These are phyloP conservation scores for Talaromyces sp. DNA, from an alignment of 2,329 filamentous ascomycete genomes.

Conservation along the genomic window DNA sequence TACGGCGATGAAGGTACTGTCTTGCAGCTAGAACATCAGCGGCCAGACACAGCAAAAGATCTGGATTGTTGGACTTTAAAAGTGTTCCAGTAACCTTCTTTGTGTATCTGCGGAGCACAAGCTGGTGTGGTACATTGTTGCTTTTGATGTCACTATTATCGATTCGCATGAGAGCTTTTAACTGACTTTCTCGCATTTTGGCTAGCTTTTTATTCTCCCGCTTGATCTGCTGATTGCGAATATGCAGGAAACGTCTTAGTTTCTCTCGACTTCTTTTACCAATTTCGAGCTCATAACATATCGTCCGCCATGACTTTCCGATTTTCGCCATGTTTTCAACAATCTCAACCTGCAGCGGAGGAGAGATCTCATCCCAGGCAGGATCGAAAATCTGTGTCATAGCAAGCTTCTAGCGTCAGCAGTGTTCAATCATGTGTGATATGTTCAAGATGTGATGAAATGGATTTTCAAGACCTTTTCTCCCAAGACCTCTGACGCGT, in stretches of 20 bases:
- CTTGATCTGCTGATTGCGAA: slow-evolving; percentile 30
- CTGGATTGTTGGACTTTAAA: slow-evolving; percentile 10
- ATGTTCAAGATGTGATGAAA: too few relatives aligned
- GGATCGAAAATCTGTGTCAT: slow-evolving; percentile 18
- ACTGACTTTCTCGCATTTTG: slow-evolving; percentile 40
- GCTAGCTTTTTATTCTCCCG: slow-evolving; percentile 32
- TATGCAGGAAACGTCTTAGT: slow-evolving; percentile 17
- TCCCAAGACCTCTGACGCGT: slow-evolving; percentile 9
- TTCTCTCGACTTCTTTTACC: slow-evolving; percentile 23
- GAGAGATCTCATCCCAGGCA: slow-evolving; percentile 37
- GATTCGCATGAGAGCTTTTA: slow-evolving; percentile 32
- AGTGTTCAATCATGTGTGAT: too few relatives aligned
- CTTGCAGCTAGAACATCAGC: slow-evolving; percentile 36
- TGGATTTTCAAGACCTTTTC: too few relatives aligned
- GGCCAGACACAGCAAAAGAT: slow-evolving; percentile 33
- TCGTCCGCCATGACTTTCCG: slow-evolving; percentile 20
- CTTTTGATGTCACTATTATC: slow-evolving; percentile 34
- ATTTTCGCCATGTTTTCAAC: slow-evolving; percentile 33
- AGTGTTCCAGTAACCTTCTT: slow-evolving; percentile 20
- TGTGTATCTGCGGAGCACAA: slow-evolving; percentile 32
- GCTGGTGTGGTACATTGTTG: slow-evolving; percentile 27
- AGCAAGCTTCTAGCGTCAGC: background rate
- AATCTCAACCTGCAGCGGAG: slow-evolving; percentile 40
- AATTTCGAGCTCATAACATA: slow-evolving; percentile 30
- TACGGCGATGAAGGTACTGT: slow-evolving; percentile 33